Conservation (phyloP, 108 stramenopile genomes). For the Nitzschia sp. region DNA sequence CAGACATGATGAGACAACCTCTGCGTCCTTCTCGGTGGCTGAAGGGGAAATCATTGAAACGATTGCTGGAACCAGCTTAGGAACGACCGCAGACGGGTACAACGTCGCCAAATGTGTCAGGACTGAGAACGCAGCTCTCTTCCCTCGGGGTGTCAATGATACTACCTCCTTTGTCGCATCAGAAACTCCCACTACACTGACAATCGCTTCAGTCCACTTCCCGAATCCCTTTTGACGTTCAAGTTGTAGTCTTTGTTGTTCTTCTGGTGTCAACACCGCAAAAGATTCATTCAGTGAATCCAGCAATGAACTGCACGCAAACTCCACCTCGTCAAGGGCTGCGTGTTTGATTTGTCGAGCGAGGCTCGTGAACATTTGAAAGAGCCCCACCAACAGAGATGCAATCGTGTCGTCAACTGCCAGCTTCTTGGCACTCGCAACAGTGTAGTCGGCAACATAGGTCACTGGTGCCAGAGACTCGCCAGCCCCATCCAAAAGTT, state of each 20-base stretch:
- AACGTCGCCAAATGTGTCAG: constrained; percentile 54
- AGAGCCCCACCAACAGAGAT: constrained; percentile 23
- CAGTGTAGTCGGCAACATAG: constrained; percentile 55
- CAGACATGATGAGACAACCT: constrained; percentile 15
- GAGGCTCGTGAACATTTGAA: constrained; percentile 31
- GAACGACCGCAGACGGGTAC: constrained; percentile 53
- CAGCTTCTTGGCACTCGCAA: constrained; percentile 37
- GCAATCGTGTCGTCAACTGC: constrained; percentile 1
- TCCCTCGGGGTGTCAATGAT: constrained; percentile 10
- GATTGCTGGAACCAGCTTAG: constrained; percentile 61
- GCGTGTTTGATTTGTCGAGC: constrained; percentile 20
- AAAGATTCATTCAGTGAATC: constrained; percentile 16
- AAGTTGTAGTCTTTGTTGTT: not conserved
- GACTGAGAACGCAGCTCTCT: constrained; percentile 41
- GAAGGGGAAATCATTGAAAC: constrained; percentile 33
- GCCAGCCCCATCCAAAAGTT: constrained; percentile 35
- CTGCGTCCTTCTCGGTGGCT: constrained; percentile 12
- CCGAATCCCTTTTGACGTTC: constrained; percentile 15
- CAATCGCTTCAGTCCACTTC: constrained; percentile 16
- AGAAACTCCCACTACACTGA: not conserved
- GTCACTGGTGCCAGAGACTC: constrained; percentile 48
- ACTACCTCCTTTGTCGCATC: not conserved
- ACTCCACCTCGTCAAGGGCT: constrained; percentile 26
- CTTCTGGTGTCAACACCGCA: not conserved
- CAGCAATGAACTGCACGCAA: constrained; percentile 24